phyloP scores from a whole-genome alignment of 2,329 filamentous ascomycete species.

The Colletotrichum sp. region DNA sequence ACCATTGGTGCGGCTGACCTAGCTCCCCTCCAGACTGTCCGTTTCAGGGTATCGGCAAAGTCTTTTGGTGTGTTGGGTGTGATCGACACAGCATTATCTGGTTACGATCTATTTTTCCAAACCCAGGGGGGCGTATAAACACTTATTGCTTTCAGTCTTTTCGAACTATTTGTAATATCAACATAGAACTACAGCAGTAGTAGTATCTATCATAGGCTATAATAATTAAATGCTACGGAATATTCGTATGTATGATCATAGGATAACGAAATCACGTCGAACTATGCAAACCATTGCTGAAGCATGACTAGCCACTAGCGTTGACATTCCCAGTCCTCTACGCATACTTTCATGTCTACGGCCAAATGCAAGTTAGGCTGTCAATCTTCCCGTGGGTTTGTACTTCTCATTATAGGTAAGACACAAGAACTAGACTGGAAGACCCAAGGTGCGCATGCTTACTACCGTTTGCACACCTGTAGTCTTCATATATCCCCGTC shows the following conservation, averaged over 20 bases:
- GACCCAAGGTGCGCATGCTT: background rate
- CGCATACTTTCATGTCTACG: too few relatives aligned
- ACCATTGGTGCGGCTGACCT: background rate
- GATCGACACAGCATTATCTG: too few relatives aligned
- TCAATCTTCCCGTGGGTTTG: background rate
- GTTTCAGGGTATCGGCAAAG: too few relatives aligned
- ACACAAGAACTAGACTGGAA: background rate
- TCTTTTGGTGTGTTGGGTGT: too few relatives aligned
- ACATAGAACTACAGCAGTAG: too few relatives aligned
- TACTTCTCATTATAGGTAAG: background rate
- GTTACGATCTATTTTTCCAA: too few relatives aligned
- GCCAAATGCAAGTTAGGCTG: too few relatives aligned
- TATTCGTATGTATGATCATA: background rate
- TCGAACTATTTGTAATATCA: too few relatives aligned
- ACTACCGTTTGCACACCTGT: background rate
- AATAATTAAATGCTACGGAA: background rate
- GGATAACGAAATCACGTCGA: background rate
- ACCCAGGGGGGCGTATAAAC: too few relatives aligned
- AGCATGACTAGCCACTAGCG: background rate
- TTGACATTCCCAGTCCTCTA: background rate
- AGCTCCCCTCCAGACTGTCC: too few relatives aligned
- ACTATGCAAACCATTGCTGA: background rate
- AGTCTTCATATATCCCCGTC: too few relatives aligned
- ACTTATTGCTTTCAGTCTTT: too few relatives aligned
- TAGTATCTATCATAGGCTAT: rapidly evolving